These are phyloP conservation scores for Penicillium sp. DNA, from an alignment of 2,329 filamentous ascomycete genomes.

Conservation along the genomic window DNA sequence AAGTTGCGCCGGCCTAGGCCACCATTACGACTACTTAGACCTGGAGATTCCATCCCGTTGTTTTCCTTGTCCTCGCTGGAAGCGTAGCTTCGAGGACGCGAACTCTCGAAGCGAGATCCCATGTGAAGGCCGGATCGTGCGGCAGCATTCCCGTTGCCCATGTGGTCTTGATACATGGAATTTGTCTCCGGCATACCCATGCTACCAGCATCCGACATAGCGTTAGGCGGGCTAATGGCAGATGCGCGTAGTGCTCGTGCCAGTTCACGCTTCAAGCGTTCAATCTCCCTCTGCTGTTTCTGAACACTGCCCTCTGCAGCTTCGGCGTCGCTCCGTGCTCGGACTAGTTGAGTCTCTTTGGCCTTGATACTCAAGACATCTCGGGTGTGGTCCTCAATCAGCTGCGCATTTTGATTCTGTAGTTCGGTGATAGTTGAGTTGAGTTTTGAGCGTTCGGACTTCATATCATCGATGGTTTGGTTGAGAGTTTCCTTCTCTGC, in stretches of 20 bases:
- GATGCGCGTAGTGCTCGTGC: slow-evolving; percentile 48
- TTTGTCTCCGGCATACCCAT: slow-evolving; percentile 51
- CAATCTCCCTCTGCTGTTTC: slow-evolving; percentile 80
- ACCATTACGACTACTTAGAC: slow-evolving; percentile 31
- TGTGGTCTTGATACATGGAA: slow-evolving; percentile 42
- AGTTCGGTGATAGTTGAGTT: slow-evolving; percentile 87
- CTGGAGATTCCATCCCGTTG: slow-evolving; percentile 41
- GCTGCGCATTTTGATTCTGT: slow-evolving; percentile 91
- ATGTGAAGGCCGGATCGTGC: slow-evolving; percentile 38
- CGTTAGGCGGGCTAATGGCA: slow-evolving; percentile 39
- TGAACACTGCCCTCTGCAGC: slow-evolving; percentile 83
- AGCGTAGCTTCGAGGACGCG: slow-evolving; percentile 43
- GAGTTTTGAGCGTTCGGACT: slow-evolving; percentile 77
- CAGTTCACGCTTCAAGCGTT: slow-evolving; percentile 85
- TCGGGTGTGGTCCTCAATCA: slow-evolving; percentile 95
- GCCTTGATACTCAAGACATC: slow-evolving; percentile 96
- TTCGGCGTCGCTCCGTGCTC: slow-evolving; percentile 85
- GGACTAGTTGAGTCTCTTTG: slow-evolving; percentile 94
- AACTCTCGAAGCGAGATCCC: slow-evolving; percentile 41
- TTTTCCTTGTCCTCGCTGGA: slow-evolving; percentile 74
- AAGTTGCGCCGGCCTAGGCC: slow-evolving; percentile 44
- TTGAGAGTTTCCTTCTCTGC: slow-evolving; percentile 75
- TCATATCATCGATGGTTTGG: slow-evolving; percentile 74
- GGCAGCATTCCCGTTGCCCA: slow-evolving; percentile 28
- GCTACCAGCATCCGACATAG: slow-evolving; percentile 54